Percentiles rank a stretch among this genome's conserved stretches.
Evolutionary conservation across 768 basidiomycete species (phyloP).

Genomic region (Phylloporus sp.): DNA sequence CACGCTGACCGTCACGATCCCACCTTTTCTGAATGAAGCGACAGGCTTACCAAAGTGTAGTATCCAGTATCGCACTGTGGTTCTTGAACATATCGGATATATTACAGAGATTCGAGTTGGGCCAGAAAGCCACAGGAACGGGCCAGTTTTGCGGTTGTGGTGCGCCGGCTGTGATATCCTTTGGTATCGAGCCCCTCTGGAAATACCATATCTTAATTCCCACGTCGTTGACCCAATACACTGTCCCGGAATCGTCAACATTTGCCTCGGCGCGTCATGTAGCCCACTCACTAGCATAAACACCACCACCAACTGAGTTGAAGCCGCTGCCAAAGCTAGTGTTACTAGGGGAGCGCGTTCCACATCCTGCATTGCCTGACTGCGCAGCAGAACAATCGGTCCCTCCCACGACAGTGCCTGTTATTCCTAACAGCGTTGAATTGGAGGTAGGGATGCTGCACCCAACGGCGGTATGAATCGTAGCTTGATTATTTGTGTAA

Average conservation of each 20-base stretch:
- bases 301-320: constrained; percentile 81
- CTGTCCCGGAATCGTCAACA: constrained; percentile 6
- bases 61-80: constrained; percentile 79
- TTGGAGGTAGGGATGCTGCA: constrained; percentile 55
- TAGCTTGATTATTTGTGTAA: constrained; percentile 77
- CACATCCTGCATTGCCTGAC: constrained; percentile 80
- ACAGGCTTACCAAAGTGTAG: constrained; percentile 63
- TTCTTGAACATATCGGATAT: constrained; percentile 75
- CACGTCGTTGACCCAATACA: constrained; percentile 44
- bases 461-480: constrained; percentile 71
- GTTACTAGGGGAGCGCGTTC: constrained; percentile 53
- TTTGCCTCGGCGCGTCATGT: neutral
- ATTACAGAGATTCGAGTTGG: constrained; percentile 60
- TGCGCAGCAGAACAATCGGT: constrained; percentile 66
- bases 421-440: constrained; percentile 45
- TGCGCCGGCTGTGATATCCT: constrained; percentile 66
- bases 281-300: constrained; percentile 73
- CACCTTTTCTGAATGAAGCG: neutral
- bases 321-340: constrained; percentile 82
- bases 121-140: constrained; percentile 71
- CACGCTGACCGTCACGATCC: constrained; percentile 4
- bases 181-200: constrained; percentile 63
- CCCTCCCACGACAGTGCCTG: constrained; percentile 61
- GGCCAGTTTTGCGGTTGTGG: constrained; percentile 80
- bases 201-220: constrained; percentile 86